Evolutionary conservation across 192 early-diverging fungal genomes (phyloP).

Genomic region (Podila minutissima): DNA sequence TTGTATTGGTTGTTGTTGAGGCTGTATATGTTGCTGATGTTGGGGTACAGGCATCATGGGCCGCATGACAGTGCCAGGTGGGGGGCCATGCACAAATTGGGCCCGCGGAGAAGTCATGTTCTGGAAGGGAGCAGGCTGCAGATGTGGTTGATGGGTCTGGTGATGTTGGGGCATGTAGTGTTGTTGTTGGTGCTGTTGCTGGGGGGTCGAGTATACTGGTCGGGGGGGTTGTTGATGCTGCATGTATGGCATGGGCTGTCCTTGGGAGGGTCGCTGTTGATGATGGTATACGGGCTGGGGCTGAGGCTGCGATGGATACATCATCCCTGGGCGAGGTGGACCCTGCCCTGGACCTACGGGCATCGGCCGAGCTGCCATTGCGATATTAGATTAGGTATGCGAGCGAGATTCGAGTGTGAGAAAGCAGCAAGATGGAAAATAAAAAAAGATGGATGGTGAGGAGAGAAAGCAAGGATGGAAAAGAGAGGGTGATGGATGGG

Average conservation of each 20-base stretch:
- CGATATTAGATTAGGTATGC: neutral
- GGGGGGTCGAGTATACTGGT: slow-evolving; percentile 32
- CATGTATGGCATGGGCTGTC: slow-evolving; percentile 27
- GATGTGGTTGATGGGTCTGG: slow-evolving; percentile 6
- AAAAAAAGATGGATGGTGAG: neutral
- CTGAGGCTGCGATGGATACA: slow-evolving; percentile 39
- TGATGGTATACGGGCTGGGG: slow-evolving; percentile 34
- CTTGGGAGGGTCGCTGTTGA: slow-evolving; percentile 20
- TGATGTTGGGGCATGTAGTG: slow-evolving; percentile 17
- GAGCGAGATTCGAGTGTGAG: neutral
- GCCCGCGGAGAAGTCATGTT: slow-evolving; percentile 18
- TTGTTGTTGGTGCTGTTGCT: slow-evolving; percentile 13
- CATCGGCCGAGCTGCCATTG: slow-evolving; percentile 44
- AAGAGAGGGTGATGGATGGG: too few species aligned
- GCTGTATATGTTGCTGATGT: slow-evolving; percentile 7
- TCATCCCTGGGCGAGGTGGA: slow-evolving; percentile 28
- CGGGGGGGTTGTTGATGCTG: slow-evolving; percentile 21
- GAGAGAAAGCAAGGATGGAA: too few species aligned
- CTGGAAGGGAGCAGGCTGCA: neutral
- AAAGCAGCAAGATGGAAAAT: neutral
- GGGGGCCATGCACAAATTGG: slow-evolving; percentile 29
- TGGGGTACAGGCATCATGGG: slow-evolving; percentile 27
- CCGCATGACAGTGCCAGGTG: slow-evolving; percentile 15
- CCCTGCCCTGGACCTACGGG: slow-evolving; percentile 28
- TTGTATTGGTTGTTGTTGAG: slow-evolving; percentile 11